Evolutionary conservation across 768 basidiomycete species (phyloP).

Genomic region (Artomyces pyxidatus): DNA sequence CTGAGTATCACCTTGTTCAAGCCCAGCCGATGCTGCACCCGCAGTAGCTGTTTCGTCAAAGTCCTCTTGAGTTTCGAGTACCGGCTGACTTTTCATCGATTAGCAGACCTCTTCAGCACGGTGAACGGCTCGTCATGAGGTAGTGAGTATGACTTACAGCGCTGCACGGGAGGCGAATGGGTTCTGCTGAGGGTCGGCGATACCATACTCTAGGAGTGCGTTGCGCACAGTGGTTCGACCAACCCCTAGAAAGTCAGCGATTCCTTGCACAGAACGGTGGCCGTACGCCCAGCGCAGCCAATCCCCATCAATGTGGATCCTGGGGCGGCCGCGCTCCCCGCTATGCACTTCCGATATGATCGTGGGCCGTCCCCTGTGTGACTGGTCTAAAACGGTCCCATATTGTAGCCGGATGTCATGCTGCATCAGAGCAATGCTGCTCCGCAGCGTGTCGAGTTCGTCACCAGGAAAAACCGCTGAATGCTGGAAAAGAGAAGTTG

Average conservation of each 20-base stretch:
- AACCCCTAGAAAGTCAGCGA: conserved; percentile 15
- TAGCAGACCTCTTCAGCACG: too few relatives aligned
- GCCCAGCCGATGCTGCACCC: not conserved
- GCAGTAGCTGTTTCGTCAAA: not conserved
- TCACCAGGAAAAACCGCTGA: not conserved
- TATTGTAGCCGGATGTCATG: conserved; percentile 1
- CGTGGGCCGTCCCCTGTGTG: conserved; percentile 1
- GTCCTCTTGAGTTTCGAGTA: not conserved
- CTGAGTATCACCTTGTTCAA: not conserved
- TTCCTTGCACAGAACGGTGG: conserved; percentile 7
- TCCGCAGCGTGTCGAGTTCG: not conserved
- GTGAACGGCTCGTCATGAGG: too few relatives aligned
- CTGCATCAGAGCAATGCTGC: not conserved
- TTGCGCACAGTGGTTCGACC: conserved; percentile 10
- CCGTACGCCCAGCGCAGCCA: conserved; percentile 17
- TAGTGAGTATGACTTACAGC: too few relatives aligned
- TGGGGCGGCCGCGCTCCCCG: conserved; percentile 5
- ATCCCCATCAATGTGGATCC: conserved; percentile 12
- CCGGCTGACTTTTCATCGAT: too few relatives aligned
- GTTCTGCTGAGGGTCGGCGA: conserved; percentile 8
- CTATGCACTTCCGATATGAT: not conserved
- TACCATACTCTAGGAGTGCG: conserved; percentile 14
- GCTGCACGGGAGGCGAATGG: not conserved
- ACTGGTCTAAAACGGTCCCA: conserved; percentile 1
- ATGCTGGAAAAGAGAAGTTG: not conserved